Evolutionary conservation across 176 grass and related monocot species (phyloP).

Genomic region (Cenchrus purpureus): DNA sequence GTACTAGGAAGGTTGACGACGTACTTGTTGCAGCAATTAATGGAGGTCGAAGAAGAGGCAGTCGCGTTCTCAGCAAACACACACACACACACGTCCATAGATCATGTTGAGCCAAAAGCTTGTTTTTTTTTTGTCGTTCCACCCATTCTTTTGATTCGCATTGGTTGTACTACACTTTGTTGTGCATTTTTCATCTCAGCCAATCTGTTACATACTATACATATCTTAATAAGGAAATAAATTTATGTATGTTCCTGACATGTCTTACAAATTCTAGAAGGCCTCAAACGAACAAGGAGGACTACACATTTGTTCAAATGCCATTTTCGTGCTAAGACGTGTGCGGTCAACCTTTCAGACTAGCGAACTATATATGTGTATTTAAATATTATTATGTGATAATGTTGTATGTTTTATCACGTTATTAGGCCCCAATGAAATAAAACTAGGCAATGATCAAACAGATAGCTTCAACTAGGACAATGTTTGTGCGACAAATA

Average conservation of each 20-base stretch:
- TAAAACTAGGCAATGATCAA: not conserved
- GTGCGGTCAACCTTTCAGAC: not conserved
- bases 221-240: not conserved
- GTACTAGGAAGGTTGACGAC: not conserved
- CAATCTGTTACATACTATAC: slow-evolving; percentile 20
- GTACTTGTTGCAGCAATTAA: not conserved
- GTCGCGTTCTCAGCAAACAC: not conserved
- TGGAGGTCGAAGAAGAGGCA: not conserved
- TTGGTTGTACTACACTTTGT: slow-evolving; percentile 5
- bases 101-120: slow-evolving; percentile 11
- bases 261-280: not conserved
- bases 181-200: not conserved
- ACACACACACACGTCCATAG: not conserved
- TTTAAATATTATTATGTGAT: too few relatives aligned
- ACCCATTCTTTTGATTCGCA: slow-evolving; percentile 44
- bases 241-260: not conserved
- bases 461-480: not conserved
- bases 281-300: not conserved
- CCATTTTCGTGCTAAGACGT: not conserved
- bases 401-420: not conserved
- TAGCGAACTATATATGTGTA: not conserved
- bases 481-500: too few relatives aligned
- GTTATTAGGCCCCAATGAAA: not conserved
- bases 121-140: not conserved
- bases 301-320: not conserved